Base-by-base conservation (phyloP, 768 basidiomycete genomes). In the Suillus subaureus region DNA sequence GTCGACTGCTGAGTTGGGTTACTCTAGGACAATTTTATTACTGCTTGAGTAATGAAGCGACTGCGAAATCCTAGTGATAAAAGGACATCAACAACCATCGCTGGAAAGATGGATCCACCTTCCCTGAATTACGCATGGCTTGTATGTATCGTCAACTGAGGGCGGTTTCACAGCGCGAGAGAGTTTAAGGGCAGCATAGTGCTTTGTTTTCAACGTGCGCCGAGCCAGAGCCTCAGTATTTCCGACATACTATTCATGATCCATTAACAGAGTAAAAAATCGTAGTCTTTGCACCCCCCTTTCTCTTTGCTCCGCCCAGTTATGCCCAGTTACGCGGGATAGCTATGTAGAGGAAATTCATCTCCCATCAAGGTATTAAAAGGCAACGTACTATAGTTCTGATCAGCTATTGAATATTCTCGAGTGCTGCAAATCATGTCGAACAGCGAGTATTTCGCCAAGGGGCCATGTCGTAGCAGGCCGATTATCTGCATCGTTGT, bases 391-490 rank as follows among this genome's bases (percentile, higher is more conserved):
- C 54, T 33, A 52, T 45, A 35, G 13, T 8, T 35, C 21, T 7
- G 9, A 26, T 64, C 64, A 91, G 78, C 91, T 92, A 78, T 99
- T 99, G 83, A 99, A 99, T 69, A 99, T 94, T 66, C 96, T 85
- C 52, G 94, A 96, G 79, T 99, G 97, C 77, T 96, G 93, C 72
- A 95, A 79, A 79, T 98, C 97, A 77, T 99, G 97, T 65, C 97
- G 83, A 47, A 88, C 86, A 42, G 91, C 89, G 35, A 99, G 82
- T 47, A 99, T 91, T 79, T 99, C 97, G 21, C 96, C 96, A 23
- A 99, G 77, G 1, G 97, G 97, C 97, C 97, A 99, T 18, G 94
- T 98, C 71, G 89, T 95, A 43, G 91, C 90, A 5, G 96, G 95
- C 0, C 88, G 26, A 60, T 42, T 90, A 40, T 80, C 70, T 13